A percentile compares a stretch with the other conserved stretches of the same genome.
Conservation (phyloP, 768 basidiomycete species). For the Naganishia randhawae region DNA sequence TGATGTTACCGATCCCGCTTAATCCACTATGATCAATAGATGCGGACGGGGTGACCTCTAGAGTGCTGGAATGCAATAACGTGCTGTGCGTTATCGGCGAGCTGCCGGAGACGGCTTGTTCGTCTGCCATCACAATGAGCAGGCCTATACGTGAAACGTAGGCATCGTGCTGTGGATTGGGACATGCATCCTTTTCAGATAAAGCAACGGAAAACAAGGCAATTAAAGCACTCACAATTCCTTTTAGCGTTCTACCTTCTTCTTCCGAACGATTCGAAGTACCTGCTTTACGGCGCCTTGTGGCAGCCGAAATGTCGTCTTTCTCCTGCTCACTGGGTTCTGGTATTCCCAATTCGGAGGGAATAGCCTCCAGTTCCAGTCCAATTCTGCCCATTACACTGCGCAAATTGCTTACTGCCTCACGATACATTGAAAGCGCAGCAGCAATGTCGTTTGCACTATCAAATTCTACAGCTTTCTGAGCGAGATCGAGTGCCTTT, state of each 20-base stretch:
- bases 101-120: too few species aligned
- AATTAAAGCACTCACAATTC: slow-evolving; percentile 43
- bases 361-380: slow-evolving; percentile 35
- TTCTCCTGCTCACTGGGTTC: slow-evolving; percentile 26
- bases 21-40: not conserved
- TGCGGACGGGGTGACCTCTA: not conserved
- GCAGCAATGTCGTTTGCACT: slow-evolving; percentile 46
- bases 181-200: not conserved
- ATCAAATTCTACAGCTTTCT: slow-evolving; percentile 47
- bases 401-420: slow-evolving; percentile 44
- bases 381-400: slow-evolving; percentile 49
- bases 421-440: slow-evolving; percentile 43
- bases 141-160: slow-evolving; percentile 48
- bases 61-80: not conserved
- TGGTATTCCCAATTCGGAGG: slow-evolving; percentile 20
- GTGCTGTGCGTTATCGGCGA: not conserved
- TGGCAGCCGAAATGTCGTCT: slow-evolving; percentile 23
- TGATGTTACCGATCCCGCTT: not conserved
- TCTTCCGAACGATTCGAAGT: slow-evolving; percentile 32
- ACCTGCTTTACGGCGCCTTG: slow-evolving; percentile 26
- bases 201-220: not conserved
- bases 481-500: slow-evolving; percentile 47
- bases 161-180: slow-evolving; percentile 44
- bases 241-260: slow-evolving; percentile 46
- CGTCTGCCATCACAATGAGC: slow-evolving; percentile 30